These are phyloP conservation scores for Porphyrellus sp. DNA, from an alignment of 1,284 basidiomycete species.

Conservation along the genomic window DNA sequence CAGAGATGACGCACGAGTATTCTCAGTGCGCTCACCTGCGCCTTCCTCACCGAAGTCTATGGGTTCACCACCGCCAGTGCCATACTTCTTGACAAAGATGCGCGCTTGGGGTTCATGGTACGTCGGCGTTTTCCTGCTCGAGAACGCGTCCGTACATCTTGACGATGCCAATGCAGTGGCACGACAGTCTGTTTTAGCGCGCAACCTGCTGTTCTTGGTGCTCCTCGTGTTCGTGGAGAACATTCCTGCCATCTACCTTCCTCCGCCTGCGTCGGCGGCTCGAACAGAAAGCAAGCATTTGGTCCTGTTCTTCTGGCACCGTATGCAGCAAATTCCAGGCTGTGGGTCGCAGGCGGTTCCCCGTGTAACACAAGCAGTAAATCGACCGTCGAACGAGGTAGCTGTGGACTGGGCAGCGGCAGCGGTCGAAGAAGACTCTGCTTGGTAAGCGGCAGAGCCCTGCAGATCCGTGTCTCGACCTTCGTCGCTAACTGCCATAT, in stretches of 20 bases:
- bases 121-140: constrained; percentile 24
- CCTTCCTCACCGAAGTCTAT: constrained; percentile 54
- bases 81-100: constrained; percentile 42
- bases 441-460: background rate
- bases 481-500: background rate
- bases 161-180: constrained; percentile 59
- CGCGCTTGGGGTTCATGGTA: constrained; percentile 52
- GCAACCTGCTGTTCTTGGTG: constrained; percentile 55
- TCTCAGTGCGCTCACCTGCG: constrained; percentile 47
- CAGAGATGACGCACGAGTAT: constrained; percentile 50
- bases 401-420: no score
- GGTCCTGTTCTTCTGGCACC: background rate
- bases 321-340: background rate
- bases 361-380: background rate
- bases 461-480: background rate
- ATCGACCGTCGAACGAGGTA: background rate
- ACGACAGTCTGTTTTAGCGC: constrained; percentile 55
- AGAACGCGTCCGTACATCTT: background rate
- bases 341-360: background rate
- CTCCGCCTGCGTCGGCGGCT: constrained; percentile 16
- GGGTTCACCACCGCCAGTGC: constrained; percentile 47
- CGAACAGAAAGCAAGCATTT: background rate
- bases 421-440: background rate
- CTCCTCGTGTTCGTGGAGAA: constrained; percentile 52
- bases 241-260: constrained; percentile 35